phyloP scores from a whole-genome alignment of 768 basidiomycete species.

The Rhodotorula kratochvilovae region DNA sequence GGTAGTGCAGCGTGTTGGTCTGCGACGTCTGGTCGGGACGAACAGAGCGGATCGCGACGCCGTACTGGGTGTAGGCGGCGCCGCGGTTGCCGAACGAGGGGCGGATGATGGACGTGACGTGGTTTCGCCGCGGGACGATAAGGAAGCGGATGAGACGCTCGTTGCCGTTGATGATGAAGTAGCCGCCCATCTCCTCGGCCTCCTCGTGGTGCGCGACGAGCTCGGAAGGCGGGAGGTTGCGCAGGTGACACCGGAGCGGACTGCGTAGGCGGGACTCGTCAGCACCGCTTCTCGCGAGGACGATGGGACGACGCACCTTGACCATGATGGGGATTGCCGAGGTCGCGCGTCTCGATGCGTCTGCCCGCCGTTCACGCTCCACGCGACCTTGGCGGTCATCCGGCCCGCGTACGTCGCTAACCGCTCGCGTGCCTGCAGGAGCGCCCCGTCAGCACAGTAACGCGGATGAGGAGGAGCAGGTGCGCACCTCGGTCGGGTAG shows the following conservation, averaged over 20 bases:
- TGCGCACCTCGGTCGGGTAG: conserved; percentile 77
- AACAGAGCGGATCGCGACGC: conserved; percentile 91
- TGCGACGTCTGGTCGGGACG: conserved; percentile 85
- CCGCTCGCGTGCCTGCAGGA: conserved; percentile 76
- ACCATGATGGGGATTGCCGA: conserved; percentile 95
- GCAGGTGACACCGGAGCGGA: conserved; percentile 90
- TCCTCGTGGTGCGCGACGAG: conserved; percentile 90
- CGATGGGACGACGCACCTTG: conserved; percentile 58
- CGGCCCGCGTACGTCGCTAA: conserved; percentile 84
- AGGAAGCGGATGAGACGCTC: conserved; percentile 97
- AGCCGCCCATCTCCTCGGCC: conserved; percentile 96
- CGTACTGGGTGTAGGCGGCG: conserved; percentile 87
- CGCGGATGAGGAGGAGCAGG: not conserved
- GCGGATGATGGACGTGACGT: conserved; percentile 86
- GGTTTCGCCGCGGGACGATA: conserved; percentile 89
- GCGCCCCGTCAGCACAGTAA: not conserved
- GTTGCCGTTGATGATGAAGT: conserved; percentile 98
- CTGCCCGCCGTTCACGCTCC: conserved; percentile 69
- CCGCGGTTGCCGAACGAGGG: conserved; percentile 89
- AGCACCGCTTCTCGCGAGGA: not conserved
- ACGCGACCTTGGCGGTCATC: conserved; percentile 80
- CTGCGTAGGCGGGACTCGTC: conserved; percentile 48
- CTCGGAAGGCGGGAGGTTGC: conserved; percentile 72
- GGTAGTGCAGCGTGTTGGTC: conserved; percentile 96
- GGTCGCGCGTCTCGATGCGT: conserved; percentile 70